A percentile compares a stretch with the other conserved stretches of the same genome.
These are phyloP conservation scores for Bremia lactucae DNA, from an alignment of 352 stramenopile genomes.

Conservation along the genomic window DNA sequence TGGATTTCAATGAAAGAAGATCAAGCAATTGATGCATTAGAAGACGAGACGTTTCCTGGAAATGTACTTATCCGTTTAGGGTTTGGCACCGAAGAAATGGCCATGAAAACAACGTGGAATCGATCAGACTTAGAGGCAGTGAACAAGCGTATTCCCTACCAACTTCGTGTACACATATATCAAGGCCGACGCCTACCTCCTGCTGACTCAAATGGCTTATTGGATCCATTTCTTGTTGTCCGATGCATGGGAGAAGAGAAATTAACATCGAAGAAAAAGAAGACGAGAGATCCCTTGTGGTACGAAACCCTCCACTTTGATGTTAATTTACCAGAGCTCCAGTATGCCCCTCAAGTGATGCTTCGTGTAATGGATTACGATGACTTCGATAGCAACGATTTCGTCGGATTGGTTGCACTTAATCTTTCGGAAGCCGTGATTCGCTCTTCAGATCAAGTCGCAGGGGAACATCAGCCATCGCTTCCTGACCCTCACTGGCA, in stretches of 20 bases:
- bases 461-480: conserved; percentile 24
- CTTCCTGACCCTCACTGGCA: conserved; percentile 70
- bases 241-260: conserved; percentile 73
- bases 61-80: conserved; percentile 71
- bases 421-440: conserved; percentile 68
- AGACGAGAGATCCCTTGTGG: conserved; percentile 74
- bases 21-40: conserved; percentile 59
- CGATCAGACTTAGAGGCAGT: conserved; percentile 40
- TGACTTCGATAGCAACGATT: conserved; percentile 65
- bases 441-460: conserved; percentile 46
- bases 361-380: conserved; percentile 76
- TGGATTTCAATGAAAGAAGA: conserved; percentile 84
- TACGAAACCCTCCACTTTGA: conserved; percentile 86
- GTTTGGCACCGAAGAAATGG: conserved; percentile 66
- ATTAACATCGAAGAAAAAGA: conserved; percentile 58
- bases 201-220: conserved; percentile 73
- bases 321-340: conserved; percentile 65
- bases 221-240: conserved; percentile 77
- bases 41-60: conserved; percentile 71
- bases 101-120: conserved; percentile 45
- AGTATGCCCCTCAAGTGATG: conserved; percentile 71
- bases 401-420: conserved; percentile 44
- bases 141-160: conserved; percentile 72
- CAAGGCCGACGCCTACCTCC: conserved; percentile 68
- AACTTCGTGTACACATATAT: conserved; percentile 79